A percentile compares a stretch with the other conserved stretches of the same genome.
Evolutionary conservation across 1,139 yeast species (phyloP).

Genomic region (Protomyces inundatus): DNA sequence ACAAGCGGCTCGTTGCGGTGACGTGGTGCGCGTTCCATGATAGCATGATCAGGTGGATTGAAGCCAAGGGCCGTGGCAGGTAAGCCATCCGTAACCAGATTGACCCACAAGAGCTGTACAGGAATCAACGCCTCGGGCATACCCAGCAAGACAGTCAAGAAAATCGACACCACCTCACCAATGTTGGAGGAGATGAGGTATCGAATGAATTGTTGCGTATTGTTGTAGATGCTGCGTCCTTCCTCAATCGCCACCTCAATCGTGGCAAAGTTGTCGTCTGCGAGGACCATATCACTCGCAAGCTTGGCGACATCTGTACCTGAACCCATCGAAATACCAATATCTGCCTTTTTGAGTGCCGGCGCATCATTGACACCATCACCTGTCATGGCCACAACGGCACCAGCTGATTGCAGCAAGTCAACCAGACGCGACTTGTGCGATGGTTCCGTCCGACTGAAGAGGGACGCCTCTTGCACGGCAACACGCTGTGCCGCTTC

Average conservation of each 20-base stretch:
- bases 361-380: slow-evolving; percentile 46
- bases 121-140: slow-evolving; percentile 40
- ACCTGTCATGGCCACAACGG: slow-evolving; percentile 45
- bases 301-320: slow-evolving; percentile 57
- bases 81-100: slow-evolving; percentile 40
- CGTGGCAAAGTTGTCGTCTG: slow-evolving; percentile 48
- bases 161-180: slow-evolving; percentile 46
- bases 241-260: slow-evolving; percentile 52
- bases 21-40: slow-evolving; percentile 39
- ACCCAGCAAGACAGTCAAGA: slow-evolving; percentile 38
- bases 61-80: slow-evolving; percentile 42
- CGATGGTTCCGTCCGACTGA: slow-evolving; percentile 54
- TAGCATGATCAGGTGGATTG: slow-evolving; percentile 39
- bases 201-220: slow-evolving; percentile 48
- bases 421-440: slow-evolving; percentile 51
- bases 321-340: slow-evolving; percentile 44
- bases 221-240: slow-evolving; percentile 48
- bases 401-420: slow-evolving; percentile 47
- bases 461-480: slow-evolving; percentile 38
- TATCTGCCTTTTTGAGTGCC: slow-evolving; percentile 43
- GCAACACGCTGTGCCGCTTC: slow-evolving; percentile 33
- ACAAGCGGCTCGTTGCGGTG: slow-evolving; percentile 42
- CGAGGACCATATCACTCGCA: slow-evolving; percentile 54
- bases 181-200: slow-evolving; percentile 50
- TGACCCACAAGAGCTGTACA: slow-evolving; percentile 40